Conservation (phyloP, 2,329 filamentous ascomycete genomes). For the Cladophialophora carrionii region DNA sequence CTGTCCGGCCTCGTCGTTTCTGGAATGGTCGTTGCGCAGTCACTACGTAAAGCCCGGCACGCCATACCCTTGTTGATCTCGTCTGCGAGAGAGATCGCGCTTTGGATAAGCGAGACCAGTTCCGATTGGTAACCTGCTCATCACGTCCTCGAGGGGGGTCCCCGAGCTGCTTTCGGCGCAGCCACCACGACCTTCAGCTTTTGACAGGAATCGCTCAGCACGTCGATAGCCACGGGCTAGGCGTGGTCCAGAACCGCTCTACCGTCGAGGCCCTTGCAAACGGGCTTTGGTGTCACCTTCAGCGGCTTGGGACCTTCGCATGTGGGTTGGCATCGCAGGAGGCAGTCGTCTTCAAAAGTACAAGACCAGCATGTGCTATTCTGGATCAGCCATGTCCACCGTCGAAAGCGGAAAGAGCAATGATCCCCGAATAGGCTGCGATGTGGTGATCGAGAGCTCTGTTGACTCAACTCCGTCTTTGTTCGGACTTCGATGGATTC, state of each 20-base stretch:
- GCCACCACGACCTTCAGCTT: background rate
- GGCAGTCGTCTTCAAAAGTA: background rate
- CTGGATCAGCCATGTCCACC: no score
- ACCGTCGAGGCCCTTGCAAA: background rate
- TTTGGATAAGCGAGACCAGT: background rate
- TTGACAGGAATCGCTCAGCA: background rate
- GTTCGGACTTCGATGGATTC: background rate
- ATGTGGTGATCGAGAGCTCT: background rate
- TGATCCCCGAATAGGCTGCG: background rate
- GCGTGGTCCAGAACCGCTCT: background rate
- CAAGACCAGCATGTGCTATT: background rate
- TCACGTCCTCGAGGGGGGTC: background rate
- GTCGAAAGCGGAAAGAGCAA: background rate
- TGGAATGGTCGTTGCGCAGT: conserved; percentile 1
- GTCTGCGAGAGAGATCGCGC: background rate
- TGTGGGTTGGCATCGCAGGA: background rate
- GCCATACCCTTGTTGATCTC: background rate
- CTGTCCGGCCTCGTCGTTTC: conserved; percentile 17
- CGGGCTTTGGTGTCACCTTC: background rate
- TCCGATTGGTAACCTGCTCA: background rate
- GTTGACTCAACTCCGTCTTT: background rate
- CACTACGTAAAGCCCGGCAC: conserved; percentile 18
- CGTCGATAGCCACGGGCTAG: no score
- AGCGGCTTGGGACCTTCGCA: background rate
- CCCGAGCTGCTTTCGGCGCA: no score